A percentile compares a stretch with the other conserved stretches of the same genome.
Evolutionary conservation across 176 grass and related monocot genomes (phyloP).

Genomic region (Phragmites australis): DNA sequence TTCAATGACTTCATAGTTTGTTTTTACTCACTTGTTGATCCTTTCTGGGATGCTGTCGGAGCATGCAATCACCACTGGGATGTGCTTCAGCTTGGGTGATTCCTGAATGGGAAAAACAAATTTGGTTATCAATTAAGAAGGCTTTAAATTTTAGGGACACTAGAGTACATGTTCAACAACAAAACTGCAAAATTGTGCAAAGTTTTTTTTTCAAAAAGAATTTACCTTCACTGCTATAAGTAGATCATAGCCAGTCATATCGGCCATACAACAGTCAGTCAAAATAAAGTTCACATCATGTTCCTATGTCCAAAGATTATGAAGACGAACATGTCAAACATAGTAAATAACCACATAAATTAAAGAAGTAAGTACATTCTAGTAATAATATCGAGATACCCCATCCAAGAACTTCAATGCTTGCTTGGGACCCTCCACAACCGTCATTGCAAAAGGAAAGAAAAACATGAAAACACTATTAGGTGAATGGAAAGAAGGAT

Average conservation of each 20-base stretch:
- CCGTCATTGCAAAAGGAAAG: not conserved
- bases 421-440: not conserved
- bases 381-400: not conserved
- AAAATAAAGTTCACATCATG: not conserved
- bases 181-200: not conserved
- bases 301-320: not conserved
- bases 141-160: too few species aligned
- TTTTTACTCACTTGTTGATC: not conserved
- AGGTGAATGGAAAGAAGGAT: not conserved
- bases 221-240: slow-evolving; percentile 19
- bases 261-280: not conserved
- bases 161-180: not conserved
- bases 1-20: not conserved
- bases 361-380: not conserved
- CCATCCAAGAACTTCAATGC: not conserved
- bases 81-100: not conserved
- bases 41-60: not conserved
- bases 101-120: not conserved
- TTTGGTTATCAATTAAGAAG: not conserved
- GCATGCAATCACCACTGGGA: not conserved
- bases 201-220: not conserved
- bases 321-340: not conserved
- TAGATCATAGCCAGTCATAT: slow-evolving; percentile 10
- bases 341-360: not conserved
- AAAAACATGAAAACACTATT: not conserved